phyloP scores from a whole-genome alignment of 176 grass and related monocot genomes.

The Saccharum officinarum region DNA sequence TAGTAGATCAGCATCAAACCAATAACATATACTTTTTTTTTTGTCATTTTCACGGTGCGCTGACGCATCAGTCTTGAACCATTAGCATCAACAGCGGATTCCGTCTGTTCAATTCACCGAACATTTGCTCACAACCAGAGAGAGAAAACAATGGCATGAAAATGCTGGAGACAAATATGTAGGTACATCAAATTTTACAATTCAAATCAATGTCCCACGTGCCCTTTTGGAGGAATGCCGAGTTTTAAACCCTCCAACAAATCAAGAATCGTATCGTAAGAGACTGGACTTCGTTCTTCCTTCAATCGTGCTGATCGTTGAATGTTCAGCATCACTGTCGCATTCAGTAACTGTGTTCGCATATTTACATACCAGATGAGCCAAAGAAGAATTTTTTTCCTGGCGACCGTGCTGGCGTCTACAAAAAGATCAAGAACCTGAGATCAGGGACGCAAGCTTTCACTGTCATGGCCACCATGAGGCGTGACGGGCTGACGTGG shows the following conservation, averaged over 20 bases:
- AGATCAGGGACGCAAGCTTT: background rate
- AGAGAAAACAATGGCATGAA: background rate
- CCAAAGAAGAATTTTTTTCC: background rate
- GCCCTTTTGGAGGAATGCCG: background rate
- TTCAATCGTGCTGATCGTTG: background rate
- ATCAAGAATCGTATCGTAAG: background rate
- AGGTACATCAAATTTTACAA: background rate
- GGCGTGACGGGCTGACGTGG: conserved; percentile 21
- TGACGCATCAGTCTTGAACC: background rate
- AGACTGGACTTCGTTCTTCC: background rate
- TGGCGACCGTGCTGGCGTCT: background rate
- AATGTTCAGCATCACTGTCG: background rate
- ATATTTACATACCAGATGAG: background rate
- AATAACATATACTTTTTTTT: background rate
- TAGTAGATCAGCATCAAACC: background rate
- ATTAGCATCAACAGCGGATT: background rate
- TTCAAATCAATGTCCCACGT: background rate
- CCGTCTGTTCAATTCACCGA: background rate
- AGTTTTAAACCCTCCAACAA: background rate
- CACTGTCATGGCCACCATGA: background rate
- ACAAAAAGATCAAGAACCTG: background rate
- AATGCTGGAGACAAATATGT: background rate
- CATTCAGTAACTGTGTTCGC: background rate
- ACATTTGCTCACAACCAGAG: background rate
- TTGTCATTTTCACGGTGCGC: background rate